These are phyloP conservation scores for Cicer yamashitae DNA, from an alignment of 306 rosid genomes.

Conservation along the genomic window DNA sequence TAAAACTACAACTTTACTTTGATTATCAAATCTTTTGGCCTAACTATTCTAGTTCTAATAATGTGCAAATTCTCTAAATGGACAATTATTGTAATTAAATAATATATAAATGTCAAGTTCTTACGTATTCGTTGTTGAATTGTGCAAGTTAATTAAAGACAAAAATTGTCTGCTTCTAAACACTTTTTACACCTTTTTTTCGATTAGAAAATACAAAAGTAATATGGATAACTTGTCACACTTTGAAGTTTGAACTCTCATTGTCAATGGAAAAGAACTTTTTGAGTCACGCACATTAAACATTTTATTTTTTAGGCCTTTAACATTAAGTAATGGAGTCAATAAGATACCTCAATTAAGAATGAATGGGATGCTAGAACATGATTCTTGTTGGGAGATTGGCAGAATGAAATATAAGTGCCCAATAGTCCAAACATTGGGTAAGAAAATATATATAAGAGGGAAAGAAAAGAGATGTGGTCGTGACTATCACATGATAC, in stretches of 20 bases:
- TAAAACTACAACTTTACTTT: conserved; percentile 41
- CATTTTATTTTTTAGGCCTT: conserved; percentile 9
- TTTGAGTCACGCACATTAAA: conserved; percentile 34
- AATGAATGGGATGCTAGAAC: conserved; percentile 10
- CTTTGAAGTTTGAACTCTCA: conserved; percentile 41
- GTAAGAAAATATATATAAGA: neutral
- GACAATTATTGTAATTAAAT: conserved; percentile 5
- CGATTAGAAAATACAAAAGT: conserved; percentile 44
- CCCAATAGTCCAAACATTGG: conserved; percentile 22
- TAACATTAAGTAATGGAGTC: conserved; percentile 33
- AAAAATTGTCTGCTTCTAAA: conserved; percentile 54
- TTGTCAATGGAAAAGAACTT: conserved; percentile 47
- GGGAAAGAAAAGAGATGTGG: neutral
- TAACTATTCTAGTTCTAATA: conserved; percentile 47
- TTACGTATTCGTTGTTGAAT: conserved; percentile 54
- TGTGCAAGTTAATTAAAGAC: conserved; percentile 52
- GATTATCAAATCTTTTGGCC: conserved; percentile 47
- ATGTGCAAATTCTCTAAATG: conserved; percentile 50
- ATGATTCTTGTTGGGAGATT: conserved; percentile 24
- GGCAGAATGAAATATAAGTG: conserved; percentile 13
- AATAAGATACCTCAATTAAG: conserved; percentile 25
- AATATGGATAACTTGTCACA: conserved; percentile 40
- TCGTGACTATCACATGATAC: neutral
- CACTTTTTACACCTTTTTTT: conserved; percentile 46
- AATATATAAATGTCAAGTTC: conserved; percentile 44